These are phyloP conservation scores for Tarenaya hassleriana DNA, from an alignment of 345 rosid species.

Conservation along the genomic window DNA sequence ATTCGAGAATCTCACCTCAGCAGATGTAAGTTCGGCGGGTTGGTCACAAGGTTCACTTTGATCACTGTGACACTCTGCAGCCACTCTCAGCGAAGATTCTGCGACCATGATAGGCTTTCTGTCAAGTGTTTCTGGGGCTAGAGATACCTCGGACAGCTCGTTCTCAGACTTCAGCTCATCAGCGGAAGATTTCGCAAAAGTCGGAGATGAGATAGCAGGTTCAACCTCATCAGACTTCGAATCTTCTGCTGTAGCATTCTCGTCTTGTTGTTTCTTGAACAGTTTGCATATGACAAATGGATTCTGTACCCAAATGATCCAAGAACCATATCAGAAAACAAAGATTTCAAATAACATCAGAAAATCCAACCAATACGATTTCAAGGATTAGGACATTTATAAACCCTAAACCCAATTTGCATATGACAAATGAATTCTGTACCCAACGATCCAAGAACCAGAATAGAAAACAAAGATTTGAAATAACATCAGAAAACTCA, in stretches of 20 bases:
- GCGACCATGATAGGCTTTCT: constrained; percentile 15
- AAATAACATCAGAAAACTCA: no score
- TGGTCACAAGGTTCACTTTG: no score
- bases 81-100: constrained; percentile 15
- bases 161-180: constrained; percentile 26
- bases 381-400: no score
- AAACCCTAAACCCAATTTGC: no score
- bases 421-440: no score
- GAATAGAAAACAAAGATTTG: no score
- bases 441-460: constrained; percentile 15
- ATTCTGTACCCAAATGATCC: neutral
- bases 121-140: constrained; percentile 23
- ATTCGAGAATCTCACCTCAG: constrained; percentile 33
- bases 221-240: constrained; percentile 35
- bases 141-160: constrained; percentile 26
- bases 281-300: constrained; percentile 59
- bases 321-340: no score
- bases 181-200: constrained; percentile 24
- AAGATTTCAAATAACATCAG: no score
- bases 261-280: constrained; percentile 56
- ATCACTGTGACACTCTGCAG: constrained; percentile 18
- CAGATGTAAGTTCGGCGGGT: constrained; percentile 19
- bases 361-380: no score
- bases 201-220: constrained; percentile 31
- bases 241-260: constrained; percentile 23